These are phyloP conservation scores for Lactifluus subvellereus DNA, from an alignment of 768 basidiomycete genomes.

Conservation along the genomic window DNA sequence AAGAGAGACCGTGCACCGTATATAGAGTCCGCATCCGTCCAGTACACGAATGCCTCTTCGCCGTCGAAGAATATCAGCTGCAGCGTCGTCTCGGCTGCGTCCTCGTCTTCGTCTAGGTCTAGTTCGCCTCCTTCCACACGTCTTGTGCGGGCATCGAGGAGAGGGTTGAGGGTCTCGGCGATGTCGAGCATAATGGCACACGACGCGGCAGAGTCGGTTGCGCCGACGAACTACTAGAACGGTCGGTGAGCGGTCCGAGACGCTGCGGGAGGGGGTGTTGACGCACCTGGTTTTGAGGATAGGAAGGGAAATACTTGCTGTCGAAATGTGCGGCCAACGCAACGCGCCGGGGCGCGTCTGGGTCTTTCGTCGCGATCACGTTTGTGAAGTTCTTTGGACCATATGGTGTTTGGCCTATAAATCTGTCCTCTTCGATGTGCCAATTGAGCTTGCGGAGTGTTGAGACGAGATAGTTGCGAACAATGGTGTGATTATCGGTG, in stretches of 20 bases:
- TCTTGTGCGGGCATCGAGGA: slow-evolving; percentile 56
- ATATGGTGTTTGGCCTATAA: slow-evolving; percentile 73
- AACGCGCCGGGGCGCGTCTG: slow-evolving; percentile 71
- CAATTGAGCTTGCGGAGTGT: slow-evolving; percentile 70
- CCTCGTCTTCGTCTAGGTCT: slow-evolving; percentile 67
- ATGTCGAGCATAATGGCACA: slow-evolving; percentile 93
- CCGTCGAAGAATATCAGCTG: slow-evolving; percentile 96
- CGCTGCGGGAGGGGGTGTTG: background rate
- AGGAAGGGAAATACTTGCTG: slow-evolving; percentile 76
- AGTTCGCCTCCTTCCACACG: slow-evolving; percentile 44
- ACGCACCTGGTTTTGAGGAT: slow-evolving; percentile 69
- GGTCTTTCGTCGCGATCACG: slow-evolving; percentile 92
- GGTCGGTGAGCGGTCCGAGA: background rate
- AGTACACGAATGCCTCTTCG: slow-evolving; percentile 89
- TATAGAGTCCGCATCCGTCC: slow-evolving; percentile 86
- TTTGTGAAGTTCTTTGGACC: slow-evolving; percentile 80
- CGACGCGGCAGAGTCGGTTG: slow-evolving; percentile 94
- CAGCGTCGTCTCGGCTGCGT: slow-evolving; percentile 75
- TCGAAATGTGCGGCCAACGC: slow-evolving; percentile 92
- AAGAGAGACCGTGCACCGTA: slow-evolving; percentile 87
- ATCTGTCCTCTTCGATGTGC: slow-evolving; percentile 83
- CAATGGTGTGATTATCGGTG: slow-evolving; percentile 72
- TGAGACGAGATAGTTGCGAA: slow-evolving; percentile 74
- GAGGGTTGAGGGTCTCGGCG: slow-evolving; percentile 72
- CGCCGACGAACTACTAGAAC: slow-evolving; percentile 78